Conservation (phyloP, 331 rosid species). For the Rosa hybrid region DNA sequence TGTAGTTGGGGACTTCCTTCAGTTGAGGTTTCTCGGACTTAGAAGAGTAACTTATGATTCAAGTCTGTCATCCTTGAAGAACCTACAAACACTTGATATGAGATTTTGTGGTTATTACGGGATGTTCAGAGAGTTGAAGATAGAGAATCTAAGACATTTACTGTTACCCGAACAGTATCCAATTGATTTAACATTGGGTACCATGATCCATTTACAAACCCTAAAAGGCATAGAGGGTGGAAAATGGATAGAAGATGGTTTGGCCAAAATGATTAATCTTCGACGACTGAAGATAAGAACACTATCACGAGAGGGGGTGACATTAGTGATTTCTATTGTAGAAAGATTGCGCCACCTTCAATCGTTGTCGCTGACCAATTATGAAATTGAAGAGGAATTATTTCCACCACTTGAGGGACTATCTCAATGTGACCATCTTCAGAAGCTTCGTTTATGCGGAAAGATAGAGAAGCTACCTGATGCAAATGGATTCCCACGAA, state of each 20-base stretch:
- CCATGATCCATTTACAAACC: background rate
- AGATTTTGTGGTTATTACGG: background rate
- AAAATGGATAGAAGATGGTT: constrained; percentile 3
- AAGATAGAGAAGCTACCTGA: background rate
- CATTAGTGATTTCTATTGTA: background rate
- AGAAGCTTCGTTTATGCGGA: background rate
- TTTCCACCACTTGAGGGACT: background rate
- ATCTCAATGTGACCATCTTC: background rate
- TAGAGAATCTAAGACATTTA: background rate
- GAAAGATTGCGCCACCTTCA: background rate
- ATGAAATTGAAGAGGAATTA: background rate
- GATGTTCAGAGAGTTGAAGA: background rate
- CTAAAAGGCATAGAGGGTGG: background rate
- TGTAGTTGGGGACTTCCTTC: background rate
- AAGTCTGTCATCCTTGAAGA: background rate
- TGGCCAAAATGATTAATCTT: background rate
- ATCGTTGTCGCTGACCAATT: background rate
- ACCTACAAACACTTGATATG: background rate
- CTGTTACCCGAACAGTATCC: background rate
- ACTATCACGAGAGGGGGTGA: background rate
- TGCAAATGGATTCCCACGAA: background rate
- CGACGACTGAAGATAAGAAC: background rate
- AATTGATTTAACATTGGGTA: background rate
- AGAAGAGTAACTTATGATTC: background rate
- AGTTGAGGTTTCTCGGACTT: background rate